phyloP scores from a whole-genome alignment of 23 red algal species.

The Gracilaria gracilis region DNA sequence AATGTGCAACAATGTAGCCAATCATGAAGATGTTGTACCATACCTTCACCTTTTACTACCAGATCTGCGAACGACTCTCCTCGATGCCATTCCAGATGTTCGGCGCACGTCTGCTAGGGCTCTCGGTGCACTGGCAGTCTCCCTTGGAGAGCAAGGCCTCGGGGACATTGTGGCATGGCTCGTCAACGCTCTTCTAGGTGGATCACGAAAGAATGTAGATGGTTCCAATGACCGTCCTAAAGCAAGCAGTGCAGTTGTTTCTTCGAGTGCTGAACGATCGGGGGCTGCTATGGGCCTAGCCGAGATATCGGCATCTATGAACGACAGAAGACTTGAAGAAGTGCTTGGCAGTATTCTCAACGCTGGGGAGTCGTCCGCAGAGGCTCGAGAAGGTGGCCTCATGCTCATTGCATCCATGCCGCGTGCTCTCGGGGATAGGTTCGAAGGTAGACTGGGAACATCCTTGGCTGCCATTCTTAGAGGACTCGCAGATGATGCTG shows the following conservation, averaged over 20 bases:
- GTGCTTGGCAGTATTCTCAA: constrained; percentile 47
- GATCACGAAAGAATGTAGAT: constrained; percentile 15
- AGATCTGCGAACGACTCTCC: constrained; percentile 66
- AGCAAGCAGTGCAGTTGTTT: constrained; percentile 16
- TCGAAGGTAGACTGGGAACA: constrained; percentile 73
- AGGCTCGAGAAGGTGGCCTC: constrained; percentile 79
- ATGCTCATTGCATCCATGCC: constrained; percentile 88
- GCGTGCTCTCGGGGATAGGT: constrained; percentile 62
- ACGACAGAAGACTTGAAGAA: constrained; percentile 64
- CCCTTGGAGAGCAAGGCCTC: constrained; percentile 72
- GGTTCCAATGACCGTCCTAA: constrained; percentile 13
- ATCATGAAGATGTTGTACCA: constrained; percentile 80
- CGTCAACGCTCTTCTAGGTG: constrained; percentile 53
- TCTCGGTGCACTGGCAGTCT: constrained; percentile 77
- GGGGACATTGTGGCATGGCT: constrained; percentile 74
- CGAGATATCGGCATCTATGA: constrained; percentile 68
- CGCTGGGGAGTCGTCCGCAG: constrained; percentile 56
- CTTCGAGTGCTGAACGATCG: constrained; percentile 85
- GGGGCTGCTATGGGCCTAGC: constrained; percentile 94
- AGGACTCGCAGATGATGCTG: constrained; percentile 84
- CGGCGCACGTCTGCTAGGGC: constrained; percentile 82
- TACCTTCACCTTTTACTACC: constrained; percentile 87
- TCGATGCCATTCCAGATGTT: constrained; percentile 90
- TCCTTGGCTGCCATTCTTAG: constrained; percentile 71
- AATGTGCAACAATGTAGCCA: constrained; percentile 87